phyloP scores from a whole-genome alignment of 495 filamentous ascomycete genomes.

The Xylaria nigripes region DNA sequence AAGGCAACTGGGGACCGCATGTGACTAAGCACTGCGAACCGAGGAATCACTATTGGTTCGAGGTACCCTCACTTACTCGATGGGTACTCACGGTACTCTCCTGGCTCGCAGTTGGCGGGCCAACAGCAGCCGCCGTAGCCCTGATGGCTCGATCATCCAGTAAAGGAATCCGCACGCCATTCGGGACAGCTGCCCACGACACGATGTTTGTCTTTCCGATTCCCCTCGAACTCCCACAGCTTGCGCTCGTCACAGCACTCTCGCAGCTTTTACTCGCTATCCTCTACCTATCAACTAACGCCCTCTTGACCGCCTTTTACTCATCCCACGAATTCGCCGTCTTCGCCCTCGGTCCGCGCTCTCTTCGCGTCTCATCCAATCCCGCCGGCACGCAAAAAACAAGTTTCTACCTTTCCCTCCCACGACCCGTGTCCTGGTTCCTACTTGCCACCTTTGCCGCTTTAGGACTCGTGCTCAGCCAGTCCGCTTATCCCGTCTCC shows the following conservation, averaged over 20 bases:
- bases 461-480: slow-evolving; percentile 31
- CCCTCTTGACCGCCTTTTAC: slow-evolving; percentile 31
- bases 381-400: slow-evolving; percentile 29
- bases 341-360: slow-evolving; percentile 25
- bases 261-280: slow-evolving; percentile 34
- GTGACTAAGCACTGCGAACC: slow-evolving; percentile 33
- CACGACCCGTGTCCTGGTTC: slow-evolving; percentile 30
- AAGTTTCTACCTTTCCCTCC: slow-evolving; percentile 35
- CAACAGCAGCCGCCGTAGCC: slow-evolving; percentile 26
- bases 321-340: slow-evolving; percentile 37
- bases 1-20: slow-evolving; percentile 30
- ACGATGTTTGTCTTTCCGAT: slow-evolving; percentile 17
- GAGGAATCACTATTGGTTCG: slow-evolving; percentile 34
- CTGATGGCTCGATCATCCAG: slow-evolving; percentile 13
- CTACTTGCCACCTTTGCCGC: slow-evolving; percentile 29
- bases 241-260: slow-evolving; percentile 25
- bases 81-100: slow-evolving; percentile 26
- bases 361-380: slow-evolving; percentile 32
- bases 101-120: slow-evolving; percentile 22
- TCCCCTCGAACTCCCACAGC: slow-evolving; percentile 14
- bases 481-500: slow-evolving; percentile 26
- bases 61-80: slow-evolving; percentile 27
- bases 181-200: slow-evolving; percentile 24
- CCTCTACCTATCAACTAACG: slow-evolving; percentile 36
- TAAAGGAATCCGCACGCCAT: slow-evolving; percentile 20